These are phyloP conservation scores for Starmera quercuum DNA, from an alignment of 805 yeast genomes.

Conservation along the genomic window DNA sequence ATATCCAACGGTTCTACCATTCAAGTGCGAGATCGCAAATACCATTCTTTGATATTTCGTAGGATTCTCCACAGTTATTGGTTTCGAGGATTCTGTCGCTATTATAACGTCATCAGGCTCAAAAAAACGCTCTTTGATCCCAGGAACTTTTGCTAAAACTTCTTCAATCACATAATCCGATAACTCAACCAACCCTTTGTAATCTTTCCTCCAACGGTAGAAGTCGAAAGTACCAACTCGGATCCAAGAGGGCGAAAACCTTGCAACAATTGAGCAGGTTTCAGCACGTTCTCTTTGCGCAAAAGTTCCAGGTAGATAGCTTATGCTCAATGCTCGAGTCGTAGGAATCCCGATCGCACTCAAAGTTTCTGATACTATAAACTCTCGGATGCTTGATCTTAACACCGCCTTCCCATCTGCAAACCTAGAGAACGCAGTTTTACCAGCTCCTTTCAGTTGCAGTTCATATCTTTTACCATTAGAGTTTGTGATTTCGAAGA, in stretches of 20 bases:
- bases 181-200: constrained; percentile 50
- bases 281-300: constrained; percentile 73
- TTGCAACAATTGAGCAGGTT: constrained; percentile 74
- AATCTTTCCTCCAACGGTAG: constrained; percentile 65
- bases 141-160: constrained; percentile 36
- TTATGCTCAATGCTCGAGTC: constrained; percentile 72
- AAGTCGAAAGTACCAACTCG: constrained; percentile 85
- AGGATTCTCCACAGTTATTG: neutral
- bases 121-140: constrained; percentile 15
- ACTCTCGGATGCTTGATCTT: constrained; percentile 83
- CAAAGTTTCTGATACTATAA: constrained; percentile 74
- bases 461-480: constrained; percentile 41
- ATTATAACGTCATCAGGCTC: constrained; percentile 8
- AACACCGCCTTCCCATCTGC: constrained; percentile 96
- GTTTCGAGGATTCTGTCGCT: constrained; percentile 23
- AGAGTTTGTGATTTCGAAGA: constrained; percentile 59
- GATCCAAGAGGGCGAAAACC: constrained; percentile 84
- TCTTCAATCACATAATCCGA: constrained; percentile 69
- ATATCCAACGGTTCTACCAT: constrained; percentile 69
- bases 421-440: constrained; percentile 87
- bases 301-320: constrained; percentile 62
- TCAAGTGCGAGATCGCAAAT: constrained; percentile 60
- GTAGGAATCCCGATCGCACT: constrained; percentile 80
- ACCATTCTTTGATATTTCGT: constrained; percentile 66
- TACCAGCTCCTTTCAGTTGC: constrained; percentile 89